These are phyloP conservation scores for Aspergillus sclerotioniger DNA, from an alignment of 495 filamentous ascomycete genomes.

Conservation along the genomic window DNA sequence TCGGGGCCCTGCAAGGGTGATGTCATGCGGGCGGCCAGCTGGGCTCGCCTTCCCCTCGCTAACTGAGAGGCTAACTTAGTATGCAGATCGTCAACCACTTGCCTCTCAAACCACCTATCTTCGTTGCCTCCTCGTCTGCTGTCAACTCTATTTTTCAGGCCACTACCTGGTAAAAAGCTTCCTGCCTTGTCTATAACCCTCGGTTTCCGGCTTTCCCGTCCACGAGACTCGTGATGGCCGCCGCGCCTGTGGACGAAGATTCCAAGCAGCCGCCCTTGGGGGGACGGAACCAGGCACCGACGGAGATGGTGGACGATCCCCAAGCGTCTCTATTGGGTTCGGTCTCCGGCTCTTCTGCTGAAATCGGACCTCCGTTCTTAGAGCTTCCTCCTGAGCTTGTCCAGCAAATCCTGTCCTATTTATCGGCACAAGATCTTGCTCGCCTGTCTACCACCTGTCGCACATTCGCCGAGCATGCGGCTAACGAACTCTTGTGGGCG, in stretches of 20 bases:
- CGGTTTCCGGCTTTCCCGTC: not conserved
- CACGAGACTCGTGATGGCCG: constrained; percentile 14
- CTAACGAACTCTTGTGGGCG: constrained; percentile 62
- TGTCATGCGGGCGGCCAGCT: constrained; percentile 4
- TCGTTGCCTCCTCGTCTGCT: not conserved
- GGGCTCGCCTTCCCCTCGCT: constrained; percentile 3
- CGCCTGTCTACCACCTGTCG: constrained; percentile 55
- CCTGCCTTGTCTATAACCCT: not conserved
- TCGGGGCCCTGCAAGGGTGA: constrained; percentile 2
- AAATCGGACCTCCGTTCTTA: constrained; percentile 28
- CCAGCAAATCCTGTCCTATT: constrained; percentile 57
- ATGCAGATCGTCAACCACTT: constrained; percentile 1
- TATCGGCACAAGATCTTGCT: constrained; percentile 57
- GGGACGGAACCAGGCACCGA: constrained; percentile 11
- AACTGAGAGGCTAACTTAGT: not conserved
- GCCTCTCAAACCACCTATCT: not conserved
- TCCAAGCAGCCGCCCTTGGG: constrained; percentile 10
- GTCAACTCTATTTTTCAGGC: not conserved
- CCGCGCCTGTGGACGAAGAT: constrained; percentile 12
- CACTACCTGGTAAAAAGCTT: not conserved
- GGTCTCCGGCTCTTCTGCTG: not conserved
- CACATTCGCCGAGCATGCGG: constrained; percentile 47
- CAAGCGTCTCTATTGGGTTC: constrained; percentile 1
- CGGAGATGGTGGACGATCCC: constrained; percentile 9
- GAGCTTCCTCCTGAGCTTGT: constrained; percentile 64